A percentile compares a stretch with the other conserved stretches of the same genome.
Evolutionary conservation across 2,329 filamentous ascomycete species (phyloP).

Genomic region (Xylaria sp.): DNA sequence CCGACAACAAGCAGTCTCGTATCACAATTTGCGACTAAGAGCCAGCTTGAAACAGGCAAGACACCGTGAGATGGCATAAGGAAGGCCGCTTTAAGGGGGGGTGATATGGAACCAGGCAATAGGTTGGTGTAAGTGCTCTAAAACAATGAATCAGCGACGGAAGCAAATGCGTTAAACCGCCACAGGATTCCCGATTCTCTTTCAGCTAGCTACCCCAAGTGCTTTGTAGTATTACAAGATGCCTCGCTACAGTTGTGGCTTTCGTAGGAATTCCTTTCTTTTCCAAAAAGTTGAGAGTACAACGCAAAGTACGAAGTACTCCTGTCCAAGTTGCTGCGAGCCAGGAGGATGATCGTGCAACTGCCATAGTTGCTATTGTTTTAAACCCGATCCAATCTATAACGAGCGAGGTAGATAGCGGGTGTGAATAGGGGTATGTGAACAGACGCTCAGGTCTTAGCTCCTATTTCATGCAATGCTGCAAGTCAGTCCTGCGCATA

Average conservation of each 20-base stretch:
- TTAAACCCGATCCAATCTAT: background rate
- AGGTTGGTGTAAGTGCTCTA: constrained; percentile 18
- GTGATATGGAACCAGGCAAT: constrained; percentile 13
- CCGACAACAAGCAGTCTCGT: constrained; percentile 4
- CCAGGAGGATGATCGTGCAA: background rate
- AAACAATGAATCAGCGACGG: constrained; percentile 34
- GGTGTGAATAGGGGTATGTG: background rate
- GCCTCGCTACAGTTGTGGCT: constrained; percentile 26
- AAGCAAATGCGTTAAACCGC: constrained; percentile 34
- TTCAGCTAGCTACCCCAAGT: constrained; percentile 12
- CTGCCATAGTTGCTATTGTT: background rate
- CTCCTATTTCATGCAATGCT: constrained; percentile 21
- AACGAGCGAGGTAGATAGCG: background rate
- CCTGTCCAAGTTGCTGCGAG: background rate
- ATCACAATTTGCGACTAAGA: constrained; percentile 7
- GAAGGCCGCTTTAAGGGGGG: constrained; percentile 18
- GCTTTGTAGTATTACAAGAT: constrained; percentile 18
- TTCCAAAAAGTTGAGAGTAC: background rate
- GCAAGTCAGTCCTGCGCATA: constrained; percentile 10
- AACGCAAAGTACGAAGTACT: background rate
- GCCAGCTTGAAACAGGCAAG: constrained; percentile 5
- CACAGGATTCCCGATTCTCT: constrained; percentile 18
- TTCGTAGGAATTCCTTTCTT: constrained; percentile 11
- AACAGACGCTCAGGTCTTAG: constrained; percentile 12
- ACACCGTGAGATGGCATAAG: constrained; percentile 15